A percentile compares a stretch with the other conserved stretches of the same genome.
Conservation (phyloP, 2,329 filamentous ascomycete genomes). For the Claviceps spartinae region DNA sequence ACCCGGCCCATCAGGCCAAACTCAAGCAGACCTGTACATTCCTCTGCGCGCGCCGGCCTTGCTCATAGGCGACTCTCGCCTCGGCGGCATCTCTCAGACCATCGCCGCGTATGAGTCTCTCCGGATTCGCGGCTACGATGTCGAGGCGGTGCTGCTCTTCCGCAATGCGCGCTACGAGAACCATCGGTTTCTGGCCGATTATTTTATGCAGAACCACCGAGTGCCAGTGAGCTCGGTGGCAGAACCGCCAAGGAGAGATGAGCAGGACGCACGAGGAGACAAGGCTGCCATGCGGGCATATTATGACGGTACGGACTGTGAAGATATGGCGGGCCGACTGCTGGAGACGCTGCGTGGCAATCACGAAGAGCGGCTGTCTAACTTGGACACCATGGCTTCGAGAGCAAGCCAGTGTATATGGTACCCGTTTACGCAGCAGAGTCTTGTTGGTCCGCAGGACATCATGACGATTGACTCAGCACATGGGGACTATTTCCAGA, state of each 20-base stretch:
- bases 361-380: constrained; percentile 42
- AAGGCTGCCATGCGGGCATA: constrained; percentile 46
- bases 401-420: constrained; percentile 56
- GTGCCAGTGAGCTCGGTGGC: constrained; percentile 45
- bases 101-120: constrained; percentile 72
- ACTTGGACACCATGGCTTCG: constrained; percentile 46
- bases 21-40: constrained; percentile 66
- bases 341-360: constrained; percentile 36
- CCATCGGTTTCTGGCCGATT: constrained; percentile 49
- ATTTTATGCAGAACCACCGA: constrained; percentile 47
- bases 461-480: constrained; percentile 72
- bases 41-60: constrained; percentile 60
- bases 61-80: constrained; percentile 58
- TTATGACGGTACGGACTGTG: constrained; percentile 37
- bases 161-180: constrained; percentile 53
- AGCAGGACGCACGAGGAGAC: constrained; percentile 31
- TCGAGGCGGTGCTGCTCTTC: constrained; percentile 59
- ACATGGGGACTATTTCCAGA: constrained; percentile 66
- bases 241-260: constrained; percentile 39
- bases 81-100: constrained; percentile 70
- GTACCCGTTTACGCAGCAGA: constrained; percentile 82
- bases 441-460: constrained; percentile 42
- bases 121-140: constrained; percentile 62
- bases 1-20: constrained; percentile 55
- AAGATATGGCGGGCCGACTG: constrained; percentile 27